Base-by-base conservation (phyloP, 495 filamentous ascomycete species). In the Lichenothelia convexa region DNA sequence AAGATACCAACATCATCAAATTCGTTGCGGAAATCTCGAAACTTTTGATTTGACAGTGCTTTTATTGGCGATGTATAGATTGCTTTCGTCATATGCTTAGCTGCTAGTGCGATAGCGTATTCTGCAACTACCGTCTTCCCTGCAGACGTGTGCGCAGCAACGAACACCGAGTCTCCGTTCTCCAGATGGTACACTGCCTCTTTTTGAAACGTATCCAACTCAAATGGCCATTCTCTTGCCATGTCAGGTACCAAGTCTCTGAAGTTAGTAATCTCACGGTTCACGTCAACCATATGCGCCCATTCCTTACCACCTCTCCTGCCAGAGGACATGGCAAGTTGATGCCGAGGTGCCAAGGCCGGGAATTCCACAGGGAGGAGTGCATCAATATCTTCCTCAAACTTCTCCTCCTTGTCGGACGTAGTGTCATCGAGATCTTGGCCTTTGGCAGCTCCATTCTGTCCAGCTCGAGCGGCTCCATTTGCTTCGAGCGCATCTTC, bases 51-150 rank as follows among this genome's bases (percentile, higher is more conserved):
- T 56, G 86, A 94, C 39, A 97, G 65, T 2, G 89, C 89, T 61
- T 97, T 97, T 62, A 97, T 97, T 2, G 89, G 89, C 4, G 89
- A 97, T 1, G 89, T 97, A 55, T 97, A 97, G 44, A 97, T 94
- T 20, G 89, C 86, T 44, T 97, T 97, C 19, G 89, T 97, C 89
- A 94, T 95, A 53, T 95, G 89, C 47, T 85, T 91, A 4, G 79
- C 79, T 18, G 89, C 89, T 44, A 97, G 61, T 3, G 91, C 84
- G 57, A 97, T 97, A 18, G 84, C 89, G 57, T 97, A 97, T 49
- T 97, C 89, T 17, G 89, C 89, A 5, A 97, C 89, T 1, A 95
- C 89, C 3, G 89, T 97, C 64, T 97, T 97, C 23, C 89, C 89
- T 19, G 89, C 89, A 15, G 91, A 97, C 0, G 89, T 97, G 54